These are phyloP conservation scores for Phytophthora capsici DNA, from an alignment of 352 stramenopile species.

Conservation along the genomic window DNA sequence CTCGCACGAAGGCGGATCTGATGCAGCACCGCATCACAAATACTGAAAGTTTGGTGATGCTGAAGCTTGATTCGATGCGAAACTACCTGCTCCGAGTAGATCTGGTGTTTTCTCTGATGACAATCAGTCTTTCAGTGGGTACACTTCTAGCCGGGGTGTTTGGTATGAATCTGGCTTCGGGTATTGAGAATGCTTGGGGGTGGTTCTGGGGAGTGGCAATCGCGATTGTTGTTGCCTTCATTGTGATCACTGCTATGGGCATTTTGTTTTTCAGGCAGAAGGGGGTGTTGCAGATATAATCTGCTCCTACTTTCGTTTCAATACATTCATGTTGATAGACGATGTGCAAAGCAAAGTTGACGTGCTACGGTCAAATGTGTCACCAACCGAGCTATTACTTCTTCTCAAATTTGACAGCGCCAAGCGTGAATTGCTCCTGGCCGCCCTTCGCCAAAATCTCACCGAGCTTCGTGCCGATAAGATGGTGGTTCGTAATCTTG, in stretches of 20 bases:
- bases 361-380: neutral
- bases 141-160: conserved; percentile 75
- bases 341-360: conserved; percentile 6
- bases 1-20: conserved; percentile 66
- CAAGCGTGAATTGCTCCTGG: conserved; percentile 83
- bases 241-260: conserved; percentile 49
- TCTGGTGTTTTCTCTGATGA: conserved; percentile 75
- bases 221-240: conserved; percentile 48
- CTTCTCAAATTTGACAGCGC: conserved; percentile 85
- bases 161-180: conserved; percentile 75
- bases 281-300: conserved; percentile 56
- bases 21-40: conserved; percentile 81
- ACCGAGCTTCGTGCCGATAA: conserved; percentile 86
- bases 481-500: conserved; percentile 90
- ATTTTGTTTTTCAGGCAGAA: conserved; percentile 73
- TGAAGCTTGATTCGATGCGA: conserved; percentile 81
- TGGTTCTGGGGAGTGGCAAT: conserved; percentile 73
- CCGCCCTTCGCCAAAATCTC: conserved; percentile 82
- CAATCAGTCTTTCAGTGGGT: conserved; percentile 64
- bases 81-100: conserved; percentile 81
- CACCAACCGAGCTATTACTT: conserved; percentile 32
- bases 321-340: conserved; percentile 20
- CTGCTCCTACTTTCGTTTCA: conserved; percentile 8
- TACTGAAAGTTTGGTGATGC: conserved; percentile 80
- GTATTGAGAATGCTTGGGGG: conserved; percentile 43